Percentiles rank a stretch among this genome's conserved stretches.
Evolutionary conservation across 495 filamentous ascomycete species (phyloP).

Genomic region (Clohesyomyces aquaticus): DNA sequence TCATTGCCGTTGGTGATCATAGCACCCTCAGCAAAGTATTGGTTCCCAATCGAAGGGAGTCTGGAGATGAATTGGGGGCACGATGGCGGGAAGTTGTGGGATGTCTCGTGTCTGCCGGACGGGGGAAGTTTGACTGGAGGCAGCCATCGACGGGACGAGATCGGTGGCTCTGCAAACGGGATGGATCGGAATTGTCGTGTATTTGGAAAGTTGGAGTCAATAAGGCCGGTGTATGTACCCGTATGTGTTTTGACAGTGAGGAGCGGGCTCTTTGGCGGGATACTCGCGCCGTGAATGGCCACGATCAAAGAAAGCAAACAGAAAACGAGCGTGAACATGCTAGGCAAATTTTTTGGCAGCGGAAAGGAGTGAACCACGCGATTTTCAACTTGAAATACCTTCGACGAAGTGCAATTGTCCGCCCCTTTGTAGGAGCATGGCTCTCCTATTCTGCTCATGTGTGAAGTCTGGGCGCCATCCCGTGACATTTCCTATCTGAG

Average conservation of each 20-base stretch:
- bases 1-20: constrained; percentile 22
- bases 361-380: too few species aligned
- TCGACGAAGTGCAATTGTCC: too few species aligned
- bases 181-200: constrained; percentile 26
- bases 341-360: too few species aligned
- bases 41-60: neutral
- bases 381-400: too few species aligned
- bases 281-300: too few species aligned
- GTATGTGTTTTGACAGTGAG: constrained; percentile 19
- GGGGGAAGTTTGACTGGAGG: constrained; percentile 16
- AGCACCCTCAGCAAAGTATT: constrained; percentile 13
- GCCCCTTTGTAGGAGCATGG: too few species aligned
- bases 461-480: too few species aligned
- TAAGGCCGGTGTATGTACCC: constrained; percentile 19
- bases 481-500: too few species aligned
- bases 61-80: constrained; percentile 19
- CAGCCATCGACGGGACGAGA: constrained; percentile 14
- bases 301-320: too few species aligned
- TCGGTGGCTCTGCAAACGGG: constrained; percentile 18
- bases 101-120: constrained; percentile 2
- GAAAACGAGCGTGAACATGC: too few species aligned
- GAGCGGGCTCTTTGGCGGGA: too few species aligned
- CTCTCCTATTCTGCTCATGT: too few species aligned
- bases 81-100: constrained; percentile 12
- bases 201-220: constrained; percentile 20